phyloP scores from a whole-genome alignment of 805 yeast genomes.

The Ogataea allantospora region DNA sequence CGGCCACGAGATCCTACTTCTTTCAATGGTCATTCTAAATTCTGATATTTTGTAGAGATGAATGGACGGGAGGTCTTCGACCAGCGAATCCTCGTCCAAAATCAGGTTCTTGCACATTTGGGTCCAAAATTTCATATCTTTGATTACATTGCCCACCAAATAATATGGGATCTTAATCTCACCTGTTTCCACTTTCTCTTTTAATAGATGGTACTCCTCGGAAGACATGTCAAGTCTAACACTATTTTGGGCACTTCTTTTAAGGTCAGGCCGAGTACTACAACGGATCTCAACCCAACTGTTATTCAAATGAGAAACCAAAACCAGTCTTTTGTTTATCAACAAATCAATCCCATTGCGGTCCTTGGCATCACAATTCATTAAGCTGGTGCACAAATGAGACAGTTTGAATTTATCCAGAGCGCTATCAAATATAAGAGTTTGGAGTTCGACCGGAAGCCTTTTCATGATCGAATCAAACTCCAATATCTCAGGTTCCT shows the following conservation, averaged over 20 bases:
- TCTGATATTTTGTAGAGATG: not conserved
- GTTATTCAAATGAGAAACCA: not conserved
- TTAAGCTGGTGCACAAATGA: not conserved
- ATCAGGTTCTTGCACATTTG: not conserved
- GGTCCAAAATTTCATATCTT: not conserved
- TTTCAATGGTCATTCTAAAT: not conserved
- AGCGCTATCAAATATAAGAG: not conserved
- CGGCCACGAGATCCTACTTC: not conserved
- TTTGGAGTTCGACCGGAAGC: not conserved
- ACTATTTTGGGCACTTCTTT: not conserved
- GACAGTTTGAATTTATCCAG: not conserved
- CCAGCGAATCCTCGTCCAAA: not conserved
- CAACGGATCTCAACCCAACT: conserved; percentile 1
- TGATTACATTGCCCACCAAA: not conserved
- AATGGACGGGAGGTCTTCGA: not conserved
- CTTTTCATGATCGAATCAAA: not conserved
- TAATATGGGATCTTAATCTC: not conserved
- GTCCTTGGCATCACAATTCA: not conserved
- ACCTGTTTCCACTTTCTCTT: not conserved
- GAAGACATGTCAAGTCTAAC: not conserved
- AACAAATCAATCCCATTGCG: not conserved
- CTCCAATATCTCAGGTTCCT: not conserved
- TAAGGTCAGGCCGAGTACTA: not conserved
- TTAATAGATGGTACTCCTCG: not conserved
- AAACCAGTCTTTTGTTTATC: not conserved